A percentile compares a stretch with the other conserved stretches of the same genome.
phyloP scores from a whole-genome alignment of 2,329 filamentous ascomycete species.

The Colletotrichum tropicale region DNA sequence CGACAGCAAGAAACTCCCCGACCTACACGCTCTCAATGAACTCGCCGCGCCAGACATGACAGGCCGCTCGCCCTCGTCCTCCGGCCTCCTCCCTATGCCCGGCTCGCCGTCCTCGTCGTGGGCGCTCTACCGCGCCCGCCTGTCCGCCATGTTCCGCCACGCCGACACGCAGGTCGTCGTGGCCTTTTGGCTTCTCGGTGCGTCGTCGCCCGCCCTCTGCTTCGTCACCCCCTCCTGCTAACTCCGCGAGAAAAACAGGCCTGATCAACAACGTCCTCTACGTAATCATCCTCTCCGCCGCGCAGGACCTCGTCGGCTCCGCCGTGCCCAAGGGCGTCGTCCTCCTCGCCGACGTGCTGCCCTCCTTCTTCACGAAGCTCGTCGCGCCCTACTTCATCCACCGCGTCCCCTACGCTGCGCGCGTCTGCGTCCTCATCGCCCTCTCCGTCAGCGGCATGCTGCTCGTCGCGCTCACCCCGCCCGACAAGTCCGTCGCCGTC shows the following conservation, averaged over 20 bases:
- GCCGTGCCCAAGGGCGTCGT: constrained; percentile 91
- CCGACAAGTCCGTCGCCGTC: constrained; percentile 65
- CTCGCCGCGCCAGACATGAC: constrained; percentile 30
- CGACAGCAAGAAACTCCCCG: not conserved
- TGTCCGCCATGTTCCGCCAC: constrained; percentile 67
- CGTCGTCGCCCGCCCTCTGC: not conserved
- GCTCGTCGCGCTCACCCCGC: constrained; percentile 80
- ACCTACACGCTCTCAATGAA: not conserved
- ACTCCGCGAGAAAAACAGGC: constrained; percentile 50
- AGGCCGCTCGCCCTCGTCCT: constrained; percentile 43
- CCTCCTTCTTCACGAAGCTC: constrained; percentile 87
- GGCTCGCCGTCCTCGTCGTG: constrained; percentile 70
- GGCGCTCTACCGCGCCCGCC: constrained; percentile 72
- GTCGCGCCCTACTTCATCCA: constrained; percentile 95
- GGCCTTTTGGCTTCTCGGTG: constrained; percentile 95
- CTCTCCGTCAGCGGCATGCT: constrained; percentile 88
- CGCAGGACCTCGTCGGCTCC: constrained; percentile 91
- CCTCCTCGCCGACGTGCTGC: constrained; percentile 89
- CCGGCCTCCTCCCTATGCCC: constrained; percentile 59
- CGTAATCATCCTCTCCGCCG: constrained; percentile 93
- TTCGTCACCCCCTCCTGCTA: not conserved
- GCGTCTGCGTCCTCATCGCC: constrained; percentile 75
- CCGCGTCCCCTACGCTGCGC: constrained; percentile 76
- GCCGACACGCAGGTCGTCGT: constrained; percentile 73
- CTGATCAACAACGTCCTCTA: constrained; percentile 98